Percentiles rank a stretch among this genome's conserved stretches.
Conservation (phyloP, 2,329 filamentous ascomycete genomes). For the Xylaria multiplex region DNA sequence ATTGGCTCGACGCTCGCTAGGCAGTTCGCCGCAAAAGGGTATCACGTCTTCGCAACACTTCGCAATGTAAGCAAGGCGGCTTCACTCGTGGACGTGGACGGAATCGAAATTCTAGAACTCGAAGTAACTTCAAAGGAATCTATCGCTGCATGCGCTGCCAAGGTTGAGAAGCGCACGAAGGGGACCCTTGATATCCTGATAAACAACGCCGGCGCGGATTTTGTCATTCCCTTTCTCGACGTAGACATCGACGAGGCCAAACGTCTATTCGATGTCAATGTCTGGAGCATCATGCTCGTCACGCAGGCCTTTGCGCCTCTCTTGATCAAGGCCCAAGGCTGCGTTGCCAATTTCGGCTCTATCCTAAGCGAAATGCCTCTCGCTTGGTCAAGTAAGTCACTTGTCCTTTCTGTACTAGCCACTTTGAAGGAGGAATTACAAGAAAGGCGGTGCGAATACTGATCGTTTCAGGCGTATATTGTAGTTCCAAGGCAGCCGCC, state of each 20-base stretch:
- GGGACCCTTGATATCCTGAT: constrained; percentile 29
- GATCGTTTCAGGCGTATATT: constrained; percentile 16
- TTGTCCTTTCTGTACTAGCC: no score
- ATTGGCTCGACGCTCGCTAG: constrained; percentile 15
- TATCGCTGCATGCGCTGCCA: not conserved
- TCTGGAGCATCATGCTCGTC: constrained; percentile 10
- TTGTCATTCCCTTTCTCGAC: constrained; percentile 29
- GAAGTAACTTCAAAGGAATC: constrained; percentile 16
- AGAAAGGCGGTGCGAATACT: no score
- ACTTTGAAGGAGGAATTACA: no score
- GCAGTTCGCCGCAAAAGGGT: not conserved
- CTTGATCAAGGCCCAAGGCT: constrained; percentile 8
- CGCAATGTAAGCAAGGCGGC: constrained; percentile 13
- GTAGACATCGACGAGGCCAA: constrained; percentile 19
- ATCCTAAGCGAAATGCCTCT: constrained; percentile 6
- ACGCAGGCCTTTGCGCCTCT: constrained; percentile 15
- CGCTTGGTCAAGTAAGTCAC: constrained; percentile 12
- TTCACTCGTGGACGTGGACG: not conserved
- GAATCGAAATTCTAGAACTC: constrained; percentile 5
- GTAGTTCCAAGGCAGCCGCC: constrained; percentile 16
- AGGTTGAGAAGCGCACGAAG: not conserved
- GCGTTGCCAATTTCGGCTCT: constrained; percentile 18
- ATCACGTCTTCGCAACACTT: constrained; percentile 25
- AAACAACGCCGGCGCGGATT: constrained; percentile 32
- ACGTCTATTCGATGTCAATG: constrained; percentile 22